Conservation (phyloP, 805 yeast species). For the Hanseniaspora nectarophila region DNA sequence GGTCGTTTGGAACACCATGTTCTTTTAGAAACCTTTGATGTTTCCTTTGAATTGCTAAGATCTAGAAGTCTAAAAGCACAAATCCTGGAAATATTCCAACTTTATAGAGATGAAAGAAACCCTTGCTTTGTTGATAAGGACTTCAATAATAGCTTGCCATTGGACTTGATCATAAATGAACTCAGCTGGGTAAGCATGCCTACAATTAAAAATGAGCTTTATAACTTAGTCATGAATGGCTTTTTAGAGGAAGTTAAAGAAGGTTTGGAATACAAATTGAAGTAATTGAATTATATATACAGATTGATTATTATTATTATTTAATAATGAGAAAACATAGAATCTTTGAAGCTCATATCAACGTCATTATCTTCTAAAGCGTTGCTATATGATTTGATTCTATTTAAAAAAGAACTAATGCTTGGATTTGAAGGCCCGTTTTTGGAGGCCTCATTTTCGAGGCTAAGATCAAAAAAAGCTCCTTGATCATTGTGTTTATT, state of each 20-base stretch:
- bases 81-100: conserved; percentile 13
- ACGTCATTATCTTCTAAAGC: background rate
- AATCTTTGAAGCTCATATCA: conserved; percentile 3
- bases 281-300: background rate
- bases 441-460: conserved; percentile 12
- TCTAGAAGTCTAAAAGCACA: conserved; percentile 10
- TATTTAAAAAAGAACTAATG: background rate
- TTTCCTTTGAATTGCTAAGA: conserved; percentile 12
- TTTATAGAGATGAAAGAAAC: conserved; percentile 12
- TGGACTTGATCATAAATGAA: conserved; percentile 13
- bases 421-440: background rate
- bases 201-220: conserved; percentile 11
- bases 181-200: conserved; percentile 13
- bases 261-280: background rate
- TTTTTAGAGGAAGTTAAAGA: conserved; percentile 5
- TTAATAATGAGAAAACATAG: background rate
- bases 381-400: background rate
- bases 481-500: background rate
- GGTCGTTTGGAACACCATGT: conserved; percentile 15
- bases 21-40: conserved; percentile 10
- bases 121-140: conserved; percentile 10
- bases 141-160: background rate
- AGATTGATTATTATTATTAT: background rate
- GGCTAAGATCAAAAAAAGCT: conserved; percentile 14
- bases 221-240: background rate